These are phyloP conservation scores for Chondrus crispus DNA, from an alignment of 23 red algal genomes.

Conservation along the genomic window DNA sequence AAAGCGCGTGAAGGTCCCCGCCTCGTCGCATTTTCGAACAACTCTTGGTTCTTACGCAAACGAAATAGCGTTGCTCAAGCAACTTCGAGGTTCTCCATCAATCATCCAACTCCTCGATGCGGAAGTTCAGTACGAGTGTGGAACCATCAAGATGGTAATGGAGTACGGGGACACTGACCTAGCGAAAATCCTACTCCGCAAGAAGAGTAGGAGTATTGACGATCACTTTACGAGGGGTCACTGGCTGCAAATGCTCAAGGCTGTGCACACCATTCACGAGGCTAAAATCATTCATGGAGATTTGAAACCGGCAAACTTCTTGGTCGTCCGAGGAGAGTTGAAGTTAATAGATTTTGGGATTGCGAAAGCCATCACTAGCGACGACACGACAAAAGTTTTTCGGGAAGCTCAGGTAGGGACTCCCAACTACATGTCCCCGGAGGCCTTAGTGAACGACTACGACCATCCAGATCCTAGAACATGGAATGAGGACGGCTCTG, in stretches of 20 bases:
- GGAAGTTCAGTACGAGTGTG: slow-evolving; percentile 69
- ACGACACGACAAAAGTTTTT: slow-evolving; percentile 97
- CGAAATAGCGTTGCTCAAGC: slow-evolving; percentile 78
- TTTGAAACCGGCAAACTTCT: slow-evolving; percentile 99
- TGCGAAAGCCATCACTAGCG: slow-evolving; percentile 85
- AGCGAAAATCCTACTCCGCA: slow-evolving; percentile 41
- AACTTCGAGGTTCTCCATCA: slow-evolving; percentile 59
- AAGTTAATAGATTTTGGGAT: slow-evolving; percentile 99
- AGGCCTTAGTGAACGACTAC: slow-evolving; percentile 60
- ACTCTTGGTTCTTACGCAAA: slow-evolving; percentile 78
- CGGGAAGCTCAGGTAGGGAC: slow-evolving; percentile 89
- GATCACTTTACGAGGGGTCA: slow-evolving; percentile 77
- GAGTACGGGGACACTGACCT: slow-evolving; percentile 97
- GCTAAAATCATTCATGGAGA: slow-evolving; percentile 93
- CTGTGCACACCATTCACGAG: slow-evolving; percentile 88
- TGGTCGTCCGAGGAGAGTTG: slow-evolving; percentile 83
- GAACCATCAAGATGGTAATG: slow-evolving; percentile 85
- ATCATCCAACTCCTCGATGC: slow-evolving; percentile 88
- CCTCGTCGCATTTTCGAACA: slow-evolving; percentile 26
- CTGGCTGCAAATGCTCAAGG: slow-evolving; percentile 99
- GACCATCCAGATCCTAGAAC: not conserved
- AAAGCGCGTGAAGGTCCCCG: slow-evolving; percentile 78
- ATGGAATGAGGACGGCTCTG: not conserved
- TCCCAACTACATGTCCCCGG: slow-evolving; percentile 98
- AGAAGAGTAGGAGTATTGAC: slow-evolving; percentile 29